Evolutionary conservation across 1,139 yeast species (phyloP).

Genomic region (Chernovozyma aurita): DNA sequence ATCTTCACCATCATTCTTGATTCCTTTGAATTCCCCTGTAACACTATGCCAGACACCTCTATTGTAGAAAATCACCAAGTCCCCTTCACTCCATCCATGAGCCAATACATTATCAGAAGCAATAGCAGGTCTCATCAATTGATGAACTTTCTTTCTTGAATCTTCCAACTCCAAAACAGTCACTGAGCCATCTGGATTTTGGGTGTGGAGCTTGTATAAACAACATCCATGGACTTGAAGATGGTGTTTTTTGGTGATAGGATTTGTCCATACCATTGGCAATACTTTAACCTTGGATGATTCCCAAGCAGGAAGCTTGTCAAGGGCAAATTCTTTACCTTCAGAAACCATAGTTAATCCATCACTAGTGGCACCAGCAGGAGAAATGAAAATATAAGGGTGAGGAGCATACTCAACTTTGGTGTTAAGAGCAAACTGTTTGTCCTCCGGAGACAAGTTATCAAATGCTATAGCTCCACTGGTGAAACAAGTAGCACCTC

Average conservation of each 20-base stretch:
- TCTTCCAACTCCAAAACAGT: constrained; percentile 52
- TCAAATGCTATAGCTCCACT: constrained; percentile 77
- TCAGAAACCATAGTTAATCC: constrained; percentile 84
- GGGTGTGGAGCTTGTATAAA: constrained; percentile 60
- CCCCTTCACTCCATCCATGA: constrained; percentile 80
- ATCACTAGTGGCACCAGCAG: constrained; percentile 76
- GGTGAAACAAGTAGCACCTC: constrained; percentile 85
- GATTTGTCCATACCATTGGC: constrained; percentile 90
- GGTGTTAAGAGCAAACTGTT: constrained; percentile 67
- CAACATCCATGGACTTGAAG: constrained; percentile 87
- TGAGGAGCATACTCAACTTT: constrained; percentile 87
- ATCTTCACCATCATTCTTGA: constrained; percentile 44
- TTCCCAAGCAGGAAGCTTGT: constrained; percentile 78
- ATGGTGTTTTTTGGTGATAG: constrained; percentile 78
- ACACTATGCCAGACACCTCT: constrained; percentile 90
- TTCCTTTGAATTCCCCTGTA: constrained; percentile 72
- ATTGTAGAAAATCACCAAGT: constrained; percentile 77
- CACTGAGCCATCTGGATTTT: constrained; percentile 48
- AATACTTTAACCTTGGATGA: constrained; percentile 65
- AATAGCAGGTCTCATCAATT: constrained; percentile 82
- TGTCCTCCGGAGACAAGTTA: constrained; percentile 60
- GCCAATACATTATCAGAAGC: constrained; percentile 69
- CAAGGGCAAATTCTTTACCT: constrained; percentile 62
- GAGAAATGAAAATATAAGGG: constrained; percentile 79
- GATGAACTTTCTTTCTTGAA: constrained; percentile 68